Evolutionary conservation across 2,329 filamentous ascomycete species (phyloP), one percentile per base, ranked within the genome.

Genomic region (Lachnellula arida): DNA sequence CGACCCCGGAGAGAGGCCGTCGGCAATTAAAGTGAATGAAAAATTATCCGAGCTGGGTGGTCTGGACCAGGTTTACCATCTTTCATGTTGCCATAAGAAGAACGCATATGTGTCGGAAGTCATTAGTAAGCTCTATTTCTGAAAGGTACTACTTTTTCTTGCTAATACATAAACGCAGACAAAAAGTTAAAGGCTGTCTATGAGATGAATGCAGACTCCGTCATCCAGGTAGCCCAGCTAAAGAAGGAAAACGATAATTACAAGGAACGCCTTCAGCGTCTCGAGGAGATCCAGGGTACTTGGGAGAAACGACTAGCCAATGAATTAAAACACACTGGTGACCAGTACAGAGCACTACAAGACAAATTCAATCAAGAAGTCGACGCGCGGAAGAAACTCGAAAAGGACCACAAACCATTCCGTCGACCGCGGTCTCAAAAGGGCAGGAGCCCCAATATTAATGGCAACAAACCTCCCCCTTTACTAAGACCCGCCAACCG

Each of bases 11-110:
- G 76, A 80, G 50, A 72, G 81, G 25, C 81, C 79, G 3, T 71
- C 75, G 1, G 78, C 78, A 2, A 66, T 70, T 11, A 77, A 81
- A 61, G 78, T 82, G 7, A 78, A 80, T 62, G 72, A 74, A 43
- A 72, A 72, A 51, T 66, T 79, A 3, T 73, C 72, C 1, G 74
- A 73, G 60, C 68, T 79, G 0, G 77, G 77, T 4, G 76, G 76
- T 5, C 68, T 78, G 23, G 73, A 76, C 40, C 76, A 79, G 52
- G 71, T 76, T 5, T 78, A 78, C 58, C 76, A 78, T 58, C 70
- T 71, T 12, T 62, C 66, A 19, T 78, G 76, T 61, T 79, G 77
- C 63, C 68, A 70, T 37, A 77, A 73, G 60, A 70, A 72, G 49
- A 66, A 59, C 40, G 59, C 64, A 0, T 63, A 64, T n/a, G 48